These are phyloP conservation scores for Geranomyces variabilis DNA, from an alignment of 192 early-diverging fungal species.

Conservation along the genomic window DNA sequence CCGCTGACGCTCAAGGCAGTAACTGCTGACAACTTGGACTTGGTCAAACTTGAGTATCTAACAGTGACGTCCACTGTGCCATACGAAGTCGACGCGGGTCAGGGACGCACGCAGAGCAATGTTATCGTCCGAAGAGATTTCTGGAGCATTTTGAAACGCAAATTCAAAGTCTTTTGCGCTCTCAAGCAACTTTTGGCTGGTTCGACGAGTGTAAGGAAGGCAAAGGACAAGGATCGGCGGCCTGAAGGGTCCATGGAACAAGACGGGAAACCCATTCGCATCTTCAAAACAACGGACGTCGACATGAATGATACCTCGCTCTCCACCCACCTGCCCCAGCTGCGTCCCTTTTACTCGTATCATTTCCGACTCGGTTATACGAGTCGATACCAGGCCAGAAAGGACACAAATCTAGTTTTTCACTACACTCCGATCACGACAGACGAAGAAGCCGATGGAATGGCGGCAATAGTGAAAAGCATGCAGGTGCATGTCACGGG, in stretches of 20 bases:
- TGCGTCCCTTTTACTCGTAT: slow-evolving; percentile 60
- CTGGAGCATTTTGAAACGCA: slow-evolving; percentile 59
- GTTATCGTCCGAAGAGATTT: slow-evolving; percentile 50
- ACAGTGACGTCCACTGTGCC: slow-evolving; percentile 54
- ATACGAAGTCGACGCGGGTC: slow-evolving; percentile 40
- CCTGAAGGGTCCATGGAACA: slow-evolving; percentile 35
- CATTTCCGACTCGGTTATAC: slow-evolving; percentile 57
- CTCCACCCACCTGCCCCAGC: slow-evolving; percentile 34
- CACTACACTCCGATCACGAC: slow-evolving; percentile 59
- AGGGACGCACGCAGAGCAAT: slow-evolving; percentile 1
- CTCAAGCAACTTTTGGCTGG: slow-evolving; percentile 40
- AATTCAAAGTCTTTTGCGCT: slow-evolving; percentile 51
- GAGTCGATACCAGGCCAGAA: slow-evolving; percentile 50
- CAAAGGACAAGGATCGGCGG: slow-evolving; percentile 22
- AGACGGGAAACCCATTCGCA: slow-evolving; percentile 34
- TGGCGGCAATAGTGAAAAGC: slow-evolving; percentile 34
- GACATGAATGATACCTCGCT: slow-evolving; percentile 30
- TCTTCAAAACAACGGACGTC: slow-evolving; percentile 6
- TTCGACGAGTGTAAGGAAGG: slow-evolving; percentile 22
- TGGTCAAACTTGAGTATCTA: slow-evolving; percentile 56
- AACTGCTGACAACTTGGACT: slow-evolving; percentile 45
- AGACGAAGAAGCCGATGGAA: slow-evolving; percentile 38
- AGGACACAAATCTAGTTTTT: slow-evolving; percentile 50
- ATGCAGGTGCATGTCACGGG: slow-evolving; percentile 48
- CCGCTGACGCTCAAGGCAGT: slow-evolving; percentile 56